A percentile compares a stretch with the other conserved stretches of the same genome.
These are phyloP conservation scores for Populus deltoides DNA, from an alignment of 345 rosid genomes.

Conservation along the genomic window DNA sequence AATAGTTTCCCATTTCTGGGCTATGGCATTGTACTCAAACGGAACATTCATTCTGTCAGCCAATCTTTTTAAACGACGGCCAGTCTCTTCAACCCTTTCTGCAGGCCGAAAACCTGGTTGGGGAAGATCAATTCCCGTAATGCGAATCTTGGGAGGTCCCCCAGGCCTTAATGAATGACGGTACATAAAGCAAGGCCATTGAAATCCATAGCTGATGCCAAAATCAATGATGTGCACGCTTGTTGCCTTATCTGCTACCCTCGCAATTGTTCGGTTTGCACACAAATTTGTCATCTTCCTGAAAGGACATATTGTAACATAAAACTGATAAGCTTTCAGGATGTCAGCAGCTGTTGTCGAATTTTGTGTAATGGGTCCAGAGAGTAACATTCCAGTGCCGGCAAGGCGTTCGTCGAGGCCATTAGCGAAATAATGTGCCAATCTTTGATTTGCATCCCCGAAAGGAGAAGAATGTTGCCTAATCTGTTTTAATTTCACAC, in stretches of 20 bases:
- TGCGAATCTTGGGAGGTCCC: constrained; percentile 62
- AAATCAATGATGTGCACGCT: constrained; percentile 73
- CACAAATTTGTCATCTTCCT: constrained; percentile 43
- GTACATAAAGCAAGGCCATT: constrained; percentile 82
- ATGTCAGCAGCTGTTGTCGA: constrained; percentile 49
- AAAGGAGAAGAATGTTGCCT: constrained; percentile 53
- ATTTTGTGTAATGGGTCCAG: constrained; percentile 13
- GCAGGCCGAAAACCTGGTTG: constrained; percentile 77
- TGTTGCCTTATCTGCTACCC: constrained; percentile 43
- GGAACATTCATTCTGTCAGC: constrained; percentile 60
- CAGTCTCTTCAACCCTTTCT: constrained; percentile 68
- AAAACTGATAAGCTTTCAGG: constrained; percentile 52
- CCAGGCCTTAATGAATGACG: constrained; percentile 36
- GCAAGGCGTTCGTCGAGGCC: constrained; percentile 66
- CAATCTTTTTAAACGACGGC: constrained; percentile 50
- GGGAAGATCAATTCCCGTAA: constrained; percentile 80
- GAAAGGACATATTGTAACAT: constrained; percentile 50
- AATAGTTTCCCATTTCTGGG: constrained; percentile 77
- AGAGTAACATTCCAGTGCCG: constrained; percentile 39
- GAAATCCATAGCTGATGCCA: constrained; percentile 77
- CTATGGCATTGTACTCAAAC: constrained; percentile 53
- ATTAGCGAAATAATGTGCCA: constrained; percentile 57
- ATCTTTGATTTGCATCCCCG: constrained; percentile 62
- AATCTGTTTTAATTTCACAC: constrained; percentile 57
- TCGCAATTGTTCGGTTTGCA: constrained; percentile 48